Evolutionary conservation across 768 basidiomycete genomes (phyloP), one percentile per base, ranked within the genome.

Genomic region (Trametes cinnabarina): DNA sequence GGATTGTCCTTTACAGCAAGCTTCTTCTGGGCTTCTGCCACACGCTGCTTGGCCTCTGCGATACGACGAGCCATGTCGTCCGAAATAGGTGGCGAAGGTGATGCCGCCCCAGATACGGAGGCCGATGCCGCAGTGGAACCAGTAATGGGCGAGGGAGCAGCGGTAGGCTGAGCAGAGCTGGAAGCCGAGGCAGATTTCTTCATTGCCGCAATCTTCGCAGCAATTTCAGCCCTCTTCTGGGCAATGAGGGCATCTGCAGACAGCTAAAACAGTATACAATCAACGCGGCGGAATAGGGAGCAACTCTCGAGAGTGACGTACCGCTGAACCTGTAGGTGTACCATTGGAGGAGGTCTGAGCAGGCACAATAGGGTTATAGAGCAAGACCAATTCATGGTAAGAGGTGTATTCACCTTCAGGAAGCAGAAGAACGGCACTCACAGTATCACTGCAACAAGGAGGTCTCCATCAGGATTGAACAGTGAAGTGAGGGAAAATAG

Each of bases 171-270:
- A 0, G 53, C 25, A 46, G 68, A 54, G 6, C 57, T 43, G 0
- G 61, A 44, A 4, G 62, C 56, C 3, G 35, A 49, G n/a, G 46
- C 70, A 20, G 71, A 71, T 43, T 71, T 77, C 69, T 80, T 83
- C 81, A 92, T 87, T 2, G 85, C 85, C 2, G 92, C 92, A 22
- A 91, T 78, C 70, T 92, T 94, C 15, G 93, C 92, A 11, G 88
- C 80, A 60, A 95, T 86, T 71, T 93, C 89, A 6, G 91, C 90
- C 37, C 86, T 81, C 72, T 90, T 91, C 73, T 89, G 88, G 20
- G 88, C 87, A 53, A 93, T 92, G 65, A 91, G 80, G 28, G 82
- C 87, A 63, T 83, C 82, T 60, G 76, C 76, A 34, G 81, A 76
- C 11, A 79, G 57, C 80, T 84, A 23, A 5, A 11, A 3, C 7